Percentiles rank a stretch among this genome's conserved stretches.
Conservation (phyloP, 2,329 filamentous ascomycete genomes). For the Scedosporium minutisporum region DNA sequence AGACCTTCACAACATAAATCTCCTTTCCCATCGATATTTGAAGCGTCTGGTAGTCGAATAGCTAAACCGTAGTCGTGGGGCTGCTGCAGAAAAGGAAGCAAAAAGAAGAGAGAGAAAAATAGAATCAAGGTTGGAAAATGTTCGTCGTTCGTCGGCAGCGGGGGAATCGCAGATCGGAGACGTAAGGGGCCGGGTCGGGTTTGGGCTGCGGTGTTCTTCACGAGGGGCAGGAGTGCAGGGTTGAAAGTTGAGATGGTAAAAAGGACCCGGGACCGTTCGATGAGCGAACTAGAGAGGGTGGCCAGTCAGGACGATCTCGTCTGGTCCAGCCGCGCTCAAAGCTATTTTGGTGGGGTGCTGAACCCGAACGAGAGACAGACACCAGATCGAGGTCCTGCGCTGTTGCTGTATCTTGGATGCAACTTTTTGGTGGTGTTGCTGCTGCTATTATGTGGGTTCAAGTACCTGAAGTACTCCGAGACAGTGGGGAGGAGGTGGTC, state of each 20-base stretch:
- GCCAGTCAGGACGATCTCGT: background rate
- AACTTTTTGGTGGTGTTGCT: background rate
- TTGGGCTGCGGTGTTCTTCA: background rate
- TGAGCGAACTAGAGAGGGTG: background rate
- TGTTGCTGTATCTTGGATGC: background rate
- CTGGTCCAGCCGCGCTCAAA: background rate
- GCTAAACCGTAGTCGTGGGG: too few species aligned
- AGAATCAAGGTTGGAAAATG: too few species aligned
- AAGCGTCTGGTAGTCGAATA: too few species aligned
- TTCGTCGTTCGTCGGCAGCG: too few species aligned
- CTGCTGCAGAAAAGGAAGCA: too few species aligned
- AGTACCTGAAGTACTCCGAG: background rate
- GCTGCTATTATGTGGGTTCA: background rate
- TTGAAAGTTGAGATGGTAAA: background rate
- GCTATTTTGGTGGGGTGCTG: background rate
- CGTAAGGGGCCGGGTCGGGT: too few species aligned
- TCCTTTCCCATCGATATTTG: too few species aligned
- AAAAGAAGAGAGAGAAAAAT: too few species aligned
- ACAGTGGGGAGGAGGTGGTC: background rate
- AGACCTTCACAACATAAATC: background rate
- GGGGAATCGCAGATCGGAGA: too few species aligned
- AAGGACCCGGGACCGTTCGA: background rate
- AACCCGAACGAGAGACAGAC: background rate
- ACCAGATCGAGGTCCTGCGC: background rate
- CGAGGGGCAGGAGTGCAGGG: background rate